These are phyloP conservation scores for Globisporangium heterothallicum DNA, from an alignment of 352 stramenopile genomes.

Conservation along the genomic window DNA sequence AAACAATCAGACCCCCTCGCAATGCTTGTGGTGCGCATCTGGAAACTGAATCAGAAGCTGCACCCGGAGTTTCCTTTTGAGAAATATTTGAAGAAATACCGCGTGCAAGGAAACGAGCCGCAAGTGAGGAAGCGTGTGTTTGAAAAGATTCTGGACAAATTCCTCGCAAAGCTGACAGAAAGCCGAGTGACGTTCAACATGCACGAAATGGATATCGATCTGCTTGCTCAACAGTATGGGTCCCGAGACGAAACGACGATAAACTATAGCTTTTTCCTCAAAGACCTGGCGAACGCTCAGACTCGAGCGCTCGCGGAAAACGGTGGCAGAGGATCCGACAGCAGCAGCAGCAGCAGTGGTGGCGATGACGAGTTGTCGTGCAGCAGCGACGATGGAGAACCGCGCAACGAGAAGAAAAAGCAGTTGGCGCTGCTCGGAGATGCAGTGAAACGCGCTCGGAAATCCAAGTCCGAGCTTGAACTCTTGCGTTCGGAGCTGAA, in stretches of 20 bases:
- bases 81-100: conserved; percentile 77
- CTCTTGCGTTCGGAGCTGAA: conserved; percentile 23
- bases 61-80: conserved; percentile 55
- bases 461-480: conserved; percentile 31
- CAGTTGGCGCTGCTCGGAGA: conserved; percentile 17
- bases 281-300: conserved; percentile 35
- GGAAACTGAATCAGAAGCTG: conserved; percentile 42
- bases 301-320: conserved; percentile 8
- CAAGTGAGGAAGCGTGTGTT: conserved; percentile 58
- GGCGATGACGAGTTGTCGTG: conserved; percentile 32
- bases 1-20: conserved; percentile 9
- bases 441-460: conserved; percentile 28
- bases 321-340: background rate
- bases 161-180: conserved; percentile 52
- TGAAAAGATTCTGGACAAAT: conserved; percentile 75
- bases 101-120: conserved; percentile 23
- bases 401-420: conserved; percentile 20
- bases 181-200: conserved; percentile 57
- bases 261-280: conserved; percentile 49
- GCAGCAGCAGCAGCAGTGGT: conserved; percentile 22
- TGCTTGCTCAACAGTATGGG: conserved; percentile 30
- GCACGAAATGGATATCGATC: conserved; percentile 50
- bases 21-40: conserved; percentile 30
- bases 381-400: conserved; percentile 41
- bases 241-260: conserved; percentile 22